Percentiles rank a stretch among this genome's conserved stretches.
These are phyloP conservation scores for Wickerhamiella australiensis DNA, from an alignment of 805 yeast genomes.

Conservation along the genomic window DNA sequence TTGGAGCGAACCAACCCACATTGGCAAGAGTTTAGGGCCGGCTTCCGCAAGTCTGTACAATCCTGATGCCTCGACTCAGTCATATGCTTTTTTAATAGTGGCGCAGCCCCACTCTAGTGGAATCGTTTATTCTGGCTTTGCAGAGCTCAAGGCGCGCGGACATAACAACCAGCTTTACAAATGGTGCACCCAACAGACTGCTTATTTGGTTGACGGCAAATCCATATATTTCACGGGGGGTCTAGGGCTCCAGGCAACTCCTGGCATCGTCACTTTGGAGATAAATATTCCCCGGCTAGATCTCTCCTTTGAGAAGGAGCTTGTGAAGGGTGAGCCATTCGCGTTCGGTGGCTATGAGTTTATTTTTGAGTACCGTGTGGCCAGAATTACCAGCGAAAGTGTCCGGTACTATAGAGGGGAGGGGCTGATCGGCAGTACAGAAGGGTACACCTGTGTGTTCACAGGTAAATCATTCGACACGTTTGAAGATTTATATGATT, in stretches of 20 bases:
- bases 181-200: background rate
- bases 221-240: background rate
- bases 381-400: background rate
- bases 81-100: background rate
- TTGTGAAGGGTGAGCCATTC: background rate
- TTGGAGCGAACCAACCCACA: background rate
- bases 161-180: background rate
- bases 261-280: background rate
- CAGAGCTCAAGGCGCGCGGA: background rate
- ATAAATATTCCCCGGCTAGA: background rate
- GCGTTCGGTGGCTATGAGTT: background rate
- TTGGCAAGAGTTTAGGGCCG: background rate
- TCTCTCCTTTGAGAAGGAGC: background rate
- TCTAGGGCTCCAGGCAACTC: background rate
- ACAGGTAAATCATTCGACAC: background rate
- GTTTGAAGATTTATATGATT: background rate
- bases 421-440: background rate
- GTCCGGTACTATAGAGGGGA: background rate
- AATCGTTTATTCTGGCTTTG: background rate
- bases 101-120: background rate
- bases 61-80: background rate
- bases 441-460: constrained; percentile 4
- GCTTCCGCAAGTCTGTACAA: background rate
- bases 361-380: background rate
- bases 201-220: background rate